Evolutionary conservation across 2,329 filamentous ascomycete genomes (phyloP).

Genomic region (Xylaria digitata): DNA sequence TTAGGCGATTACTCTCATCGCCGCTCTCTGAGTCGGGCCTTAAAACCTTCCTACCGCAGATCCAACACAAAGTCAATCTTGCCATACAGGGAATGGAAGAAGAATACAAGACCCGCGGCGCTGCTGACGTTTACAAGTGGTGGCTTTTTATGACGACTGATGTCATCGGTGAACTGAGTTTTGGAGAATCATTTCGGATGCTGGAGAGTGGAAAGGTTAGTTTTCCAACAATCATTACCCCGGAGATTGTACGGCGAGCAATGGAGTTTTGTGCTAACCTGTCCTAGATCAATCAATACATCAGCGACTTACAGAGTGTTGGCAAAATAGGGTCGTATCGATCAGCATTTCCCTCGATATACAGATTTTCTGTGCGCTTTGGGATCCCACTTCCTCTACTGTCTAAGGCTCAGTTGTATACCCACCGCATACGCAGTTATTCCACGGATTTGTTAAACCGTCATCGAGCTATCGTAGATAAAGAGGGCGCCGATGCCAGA

Average conservation of each 20-base stretch:
- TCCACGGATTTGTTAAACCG: conserved; percentile 44
- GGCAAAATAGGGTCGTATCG: conserved; percentile 42
- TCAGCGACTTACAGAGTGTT: conserved; percentile 52
- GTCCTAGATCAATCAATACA: conserved; percentile 57
- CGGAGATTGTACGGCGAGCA: not conserved
- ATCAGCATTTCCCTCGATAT: conserved; percentile 48
- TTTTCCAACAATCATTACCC: not conserved
- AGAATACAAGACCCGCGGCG: conserved; percentile 54
- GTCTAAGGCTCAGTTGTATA: conserved; percentile 23
- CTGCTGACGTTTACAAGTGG: conserved; percentile 64
- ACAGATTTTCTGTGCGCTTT: conserved; percentile 36
- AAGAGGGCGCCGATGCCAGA: conserved; percentile 38
- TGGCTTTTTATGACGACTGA: conserved; percentile 66
- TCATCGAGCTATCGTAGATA: conserved; percentile 37
- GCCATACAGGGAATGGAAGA: conserved; percentile 57
- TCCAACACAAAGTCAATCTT: conserved; percentile 53
- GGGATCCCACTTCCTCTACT: conserved; percentile 48
- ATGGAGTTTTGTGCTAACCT: not conserved
- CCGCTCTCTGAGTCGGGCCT: conserved; percentile 54
- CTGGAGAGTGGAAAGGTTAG: conserved; percentile 61
- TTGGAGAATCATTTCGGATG: conserved; percentile 65
- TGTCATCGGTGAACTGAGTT: conserved; percentile 63
- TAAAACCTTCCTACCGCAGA: conserved; percentile 47
- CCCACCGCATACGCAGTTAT: conserved; percentile 43
- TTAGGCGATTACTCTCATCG: conserved; percentile 56